These are phyloP conservation scores for Sphagnum fallax DNA, from an alignment of 228 moss, liverwort and hornwort species.

Conservation along the genomic window DNA sequence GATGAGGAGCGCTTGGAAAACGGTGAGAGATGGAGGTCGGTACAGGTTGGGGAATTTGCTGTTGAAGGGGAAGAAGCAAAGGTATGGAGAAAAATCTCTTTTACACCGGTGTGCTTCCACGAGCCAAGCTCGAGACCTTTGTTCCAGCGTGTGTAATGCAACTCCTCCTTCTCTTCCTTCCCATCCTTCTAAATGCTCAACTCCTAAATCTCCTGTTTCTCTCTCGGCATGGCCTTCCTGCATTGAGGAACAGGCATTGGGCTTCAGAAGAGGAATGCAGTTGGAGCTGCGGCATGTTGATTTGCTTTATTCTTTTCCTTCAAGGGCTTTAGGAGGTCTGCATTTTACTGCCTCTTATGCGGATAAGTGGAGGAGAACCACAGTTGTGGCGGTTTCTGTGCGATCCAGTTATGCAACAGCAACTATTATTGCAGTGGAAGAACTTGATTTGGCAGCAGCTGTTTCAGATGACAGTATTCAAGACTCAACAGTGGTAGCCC, in stretches of 20 bases:
- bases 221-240: background rate
- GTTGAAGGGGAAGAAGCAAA: background rate
- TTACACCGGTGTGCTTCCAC: background rate
- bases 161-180: background rate
- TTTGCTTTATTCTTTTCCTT: background rate
- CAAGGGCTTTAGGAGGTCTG: conserved; percentile 1
- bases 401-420: conserved; percentile 11
- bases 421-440: conserved; percentile 13
- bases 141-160: background rate
- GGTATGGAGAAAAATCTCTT: background rate
- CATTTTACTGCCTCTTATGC: conserved; percentile 1
- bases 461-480: conserved; percentile 1
- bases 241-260: background rate
- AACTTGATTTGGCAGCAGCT: conserved; percentile 1
- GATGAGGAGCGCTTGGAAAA: conserved; percentile 26
- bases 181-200: conserved; percentile 6
- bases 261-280: background rate
- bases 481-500: conserved; percentile 5
- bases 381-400: background rate
- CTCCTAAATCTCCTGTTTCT: conserved; percentile 1
- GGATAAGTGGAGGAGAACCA: background rate
- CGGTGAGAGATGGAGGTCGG: conserved; percentile 8
- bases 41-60: conserved; percentile 2
- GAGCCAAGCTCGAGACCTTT: no score
- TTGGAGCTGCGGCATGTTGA: conserved; percentile 1